Conservation (phyloP, 169 alveolate species). For the Cyclospora cayetanensis region DNA sequence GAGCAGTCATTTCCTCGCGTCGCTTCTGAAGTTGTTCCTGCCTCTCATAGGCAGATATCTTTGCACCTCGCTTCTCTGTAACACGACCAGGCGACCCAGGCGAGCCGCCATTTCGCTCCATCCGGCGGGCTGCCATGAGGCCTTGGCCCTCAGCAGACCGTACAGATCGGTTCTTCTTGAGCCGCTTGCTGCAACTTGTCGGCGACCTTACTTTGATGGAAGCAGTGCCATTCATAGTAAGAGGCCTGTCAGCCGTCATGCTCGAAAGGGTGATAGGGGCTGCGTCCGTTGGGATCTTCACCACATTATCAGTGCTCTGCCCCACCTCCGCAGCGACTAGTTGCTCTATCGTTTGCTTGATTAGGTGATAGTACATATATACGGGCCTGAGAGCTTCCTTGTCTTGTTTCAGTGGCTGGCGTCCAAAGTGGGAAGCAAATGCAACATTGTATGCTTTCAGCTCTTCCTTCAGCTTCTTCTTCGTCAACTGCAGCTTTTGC, state of each 20-base stretch:
- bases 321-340: neutral
- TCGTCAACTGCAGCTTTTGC: conserved; percentile 15
- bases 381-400: conserved; percentile 70
- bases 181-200: neutral
- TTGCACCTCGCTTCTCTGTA: neutral
- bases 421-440: conserved; percentile 52
- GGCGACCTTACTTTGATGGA: neutral
- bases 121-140: conserved; percentile 18
- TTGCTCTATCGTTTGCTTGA: conserved; percentile 8
- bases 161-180: neutral
- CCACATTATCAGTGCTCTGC: too few relatives aligned
- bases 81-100: neutral
- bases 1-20: conserved; percentile 48
- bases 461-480: conserved; percentile 57
- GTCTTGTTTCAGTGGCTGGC: conserved; percentile 60
- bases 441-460: conserved; percentile 38
- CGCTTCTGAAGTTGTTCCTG: conserved; percentile 5
- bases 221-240: neutral
- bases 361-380: conserved; percentile 63
- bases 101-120: neutral
- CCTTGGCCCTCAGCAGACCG: conserved; percentile 13
- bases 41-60: conserved; percentile 13
- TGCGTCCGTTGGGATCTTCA: too few relatives aligned
- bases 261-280: too few relatives aligned
- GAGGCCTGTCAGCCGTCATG: too few relatives aligned